These are phyloP conservation scores for Mycena galopus DNA, from an alignment of 768 basidiomycete species.

Conservation along the genomic window DNA sequence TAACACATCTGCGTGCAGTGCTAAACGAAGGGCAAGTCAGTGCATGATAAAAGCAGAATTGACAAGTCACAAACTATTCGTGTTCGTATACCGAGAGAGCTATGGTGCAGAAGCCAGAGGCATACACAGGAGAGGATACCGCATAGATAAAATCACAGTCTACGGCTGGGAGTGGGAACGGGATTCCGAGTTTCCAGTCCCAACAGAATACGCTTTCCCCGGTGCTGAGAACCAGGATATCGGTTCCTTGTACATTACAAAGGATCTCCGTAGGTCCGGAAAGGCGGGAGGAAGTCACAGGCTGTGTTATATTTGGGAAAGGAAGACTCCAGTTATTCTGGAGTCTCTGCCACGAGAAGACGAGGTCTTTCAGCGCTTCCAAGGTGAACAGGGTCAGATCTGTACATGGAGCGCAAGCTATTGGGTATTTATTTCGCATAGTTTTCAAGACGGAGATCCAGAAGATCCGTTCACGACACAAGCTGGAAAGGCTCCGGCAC, in stretches of 20 bases:
- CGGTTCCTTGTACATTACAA: conserved; percentile 29
- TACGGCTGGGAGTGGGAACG: too few species aligned
- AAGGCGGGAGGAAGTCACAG: background rate
- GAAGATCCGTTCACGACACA: conserved; percentile 6
- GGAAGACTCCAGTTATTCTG: conserved; percentile 18
- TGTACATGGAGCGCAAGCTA: conserved; percentile 14
- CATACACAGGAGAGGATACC: too few species aligned
- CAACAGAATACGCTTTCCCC: conserved; percentile 10
- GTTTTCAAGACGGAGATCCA: conserved; percentile 4
- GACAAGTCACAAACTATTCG: too few species aligned
- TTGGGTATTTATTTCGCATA: conserved; percentile 8
- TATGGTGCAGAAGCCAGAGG: too few species aligned
- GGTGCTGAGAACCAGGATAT: conserved; percentile 24
- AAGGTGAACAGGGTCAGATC: conserved; percentile 21
- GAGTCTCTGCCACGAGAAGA: conserved; percentile 14
- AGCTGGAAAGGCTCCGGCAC: conserved; percentile 10
- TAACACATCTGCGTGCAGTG: conserved; percentile 4
- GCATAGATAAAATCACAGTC: too few species aligned
- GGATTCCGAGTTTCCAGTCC: conserved; percentile 1
- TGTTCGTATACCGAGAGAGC: too few species aligned
- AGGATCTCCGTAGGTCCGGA: conserved; percentile 7
- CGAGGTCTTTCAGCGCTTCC: conserved; percentile 18
- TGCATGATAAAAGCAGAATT: too few species aligned
- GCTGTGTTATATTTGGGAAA: conserved; percentile 16
- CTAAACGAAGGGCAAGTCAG: too few species aligned